Conservation (phyloP, 768 basidiomycete species). For the Hysterangium stoloniferum region DNA sequence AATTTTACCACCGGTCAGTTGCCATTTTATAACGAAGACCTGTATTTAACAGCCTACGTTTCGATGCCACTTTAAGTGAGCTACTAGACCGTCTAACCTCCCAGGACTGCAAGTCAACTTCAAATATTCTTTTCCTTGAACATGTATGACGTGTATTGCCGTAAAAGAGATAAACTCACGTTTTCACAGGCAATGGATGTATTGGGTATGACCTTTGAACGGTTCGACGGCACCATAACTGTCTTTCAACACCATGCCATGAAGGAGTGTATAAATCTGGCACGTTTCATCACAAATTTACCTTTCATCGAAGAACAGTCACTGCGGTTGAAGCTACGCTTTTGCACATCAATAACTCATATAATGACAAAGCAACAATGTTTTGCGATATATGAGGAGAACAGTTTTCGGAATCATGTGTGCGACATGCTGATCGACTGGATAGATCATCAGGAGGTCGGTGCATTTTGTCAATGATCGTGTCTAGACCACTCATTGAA, state of each 20-base stretch:
- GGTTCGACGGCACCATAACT: slow-evolving; percentile 40
- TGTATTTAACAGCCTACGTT: too few relatives aligned
- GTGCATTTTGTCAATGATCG: too few relatives aligned
- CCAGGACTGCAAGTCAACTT: too few relatives aligned
- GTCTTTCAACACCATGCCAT: slow-evolving; percentile 21
- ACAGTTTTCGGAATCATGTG: slow-evolving; percentile 55
- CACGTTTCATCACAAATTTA: slow-evolving; percentile 59
- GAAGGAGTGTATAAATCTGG: slow-evolving; percentile 39
- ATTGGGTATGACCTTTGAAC: slow-evolving; percentile 72
- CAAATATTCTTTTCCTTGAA: slow-evolving; percentile 55
- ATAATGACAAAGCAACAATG: slow-evolving; percentile 56
- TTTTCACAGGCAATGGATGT: slow-evolving; percentile 56
- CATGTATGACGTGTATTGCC: slow-evolving; percentile 48
- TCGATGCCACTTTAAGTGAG: too few relatives aligned
- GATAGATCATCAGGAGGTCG: slow-evolving; percentile 50
- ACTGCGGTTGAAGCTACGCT: slow-evolving; percentile 68
- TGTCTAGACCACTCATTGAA: too few relatives aligned
- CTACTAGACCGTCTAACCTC: too few relatives aligned
- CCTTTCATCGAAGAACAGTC: slow-evolving; percentile 22
- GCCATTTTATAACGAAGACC: too few relatives aligned
- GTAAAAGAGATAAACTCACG: not conserved
- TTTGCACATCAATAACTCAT: slow-evolving; percentile 63
- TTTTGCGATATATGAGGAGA: slow-evolving; percentile 61
- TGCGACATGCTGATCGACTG: slow-evolving; percentile 73
- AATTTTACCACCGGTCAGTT: too few relatives aligned